Percentiles rank a stretch among this genome's conserved stretches.
Conservation (phyloP, 2,329 filamentous ascomycete genomes). For the Epichloe sp. region DNA sequence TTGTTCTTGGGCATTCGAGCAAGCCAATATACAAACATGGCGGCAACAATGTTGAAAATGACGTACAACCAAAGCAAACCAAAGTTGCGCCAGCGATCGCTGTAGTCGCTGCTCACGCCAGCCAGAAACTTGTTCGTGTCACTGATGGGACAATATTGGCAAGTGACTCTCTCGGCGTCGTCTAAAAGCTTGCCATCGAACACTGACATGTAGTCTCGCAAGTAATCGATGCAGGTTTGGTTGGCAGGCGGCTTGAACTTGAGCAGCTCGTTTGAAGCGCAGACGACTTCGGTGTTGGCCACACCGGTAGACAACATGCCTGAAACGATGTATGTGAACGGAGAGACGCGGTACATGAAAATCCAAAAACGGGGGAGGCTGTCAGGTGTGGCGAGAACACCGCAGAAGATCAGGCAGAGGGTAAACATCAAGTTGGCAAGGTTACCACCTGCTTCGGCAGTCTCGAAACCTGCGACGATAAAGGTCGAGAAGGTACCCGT, state of each 20-base stretch:
- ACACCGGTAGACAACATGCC: conserved; percentile 60
- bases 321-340: conserved; percentile 69
- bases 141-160: conserved; percentile 40
- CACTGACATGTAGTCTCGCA: conserved; percentile 33
- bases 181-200: conserved; percentile 43
- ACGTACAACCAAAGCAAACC: conserved; percentile 49
- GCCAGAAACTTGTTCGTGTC: conserved; percentile 40
- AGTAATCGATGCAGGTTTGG: conserved; percentile 47
- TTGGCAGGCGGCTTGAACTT: conserved; percentile 47
- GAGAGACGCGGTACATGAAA: conserved; percentile 67
- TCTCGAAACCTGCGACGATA: conserved; percentile 62
- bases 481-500: conserved; percentile 70
- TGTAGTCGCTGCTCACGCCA: conserved; percentile 36
- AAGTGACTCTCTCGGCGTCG: conserved; percentile 30
- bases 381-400: conserved; percentile 53
- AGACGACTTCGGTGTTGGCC: conserved; percentile 51
- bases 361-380: conserved; percentile 67
- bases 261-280: conserved; percentile 57
- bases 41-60: conserved; percentile 42
- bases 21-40: conserved; percentile 43
- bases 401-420: conserved; percentile 60
- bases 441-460: conserved; percentile 63
- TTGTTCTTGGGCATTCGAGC: conserved; percentile 36
- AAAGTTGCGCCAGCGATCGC: conserved; percentile 55
- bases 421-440: conserved; percentile 64